Conservation (phyloP, 192 early-diverging fungal genomes). For the Obelidium mucronatum region DNA sequence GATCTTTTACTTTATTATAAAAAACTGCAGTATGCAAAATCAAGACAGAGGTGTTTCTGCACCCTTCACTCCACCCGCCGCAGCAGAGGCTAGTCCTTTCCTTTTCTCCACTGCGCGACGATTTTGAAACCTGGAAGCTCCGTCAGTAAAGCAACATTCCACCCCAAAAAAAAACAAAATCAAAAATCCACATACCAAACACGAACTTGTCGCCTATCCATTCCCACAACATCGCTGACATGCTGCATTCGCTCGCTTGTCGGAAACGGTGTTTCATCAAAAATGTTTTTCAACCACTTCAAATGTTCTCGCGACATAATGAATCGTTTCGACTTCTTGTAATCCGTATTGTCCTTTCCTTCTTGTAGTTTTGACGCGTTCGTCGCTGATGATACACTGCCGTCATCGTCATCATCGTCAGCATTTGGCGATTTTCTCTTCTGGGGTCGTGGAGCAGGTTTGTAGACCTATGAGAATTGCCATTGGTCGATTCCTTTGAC, state of each 20-base stretch:
- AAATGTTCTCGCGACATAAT: slow-evolving; percentile 34
- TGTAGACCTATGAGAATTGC: too few relatives aligned
- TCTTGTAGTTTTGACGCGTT: too few relatives aligned
- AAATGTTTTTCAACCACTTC: slow-evolving; percentile 27
- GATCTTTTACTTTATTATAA: not conserved
- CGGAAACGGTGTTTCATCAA: slow-evolving; percentile 36
- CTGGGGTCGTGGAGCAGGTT: too few relatives aligned
- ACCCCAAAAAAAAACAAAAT: not conserved
- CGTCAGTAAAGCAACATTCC: not conserved
- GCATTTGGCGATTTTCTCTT: too few relatives aligned
- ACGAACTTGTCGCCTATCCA: slow-evolving; percentile 29
- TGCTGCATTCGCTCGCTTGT: slow-evolving; percentile 16
- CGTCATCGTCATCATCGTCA: too few relatives aligned
- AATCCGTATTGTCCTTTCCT: too few relatives aligned
- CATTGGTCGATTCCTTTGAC: too few relatives aligned
- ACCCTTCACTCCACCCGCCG: not conserved
- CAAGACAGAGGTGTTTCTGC: too few relatives aligned
- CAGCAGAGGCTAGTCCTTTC: slow-evolving; percentile 9
- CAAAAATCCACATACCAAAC: slow-evolving; percentile 25
- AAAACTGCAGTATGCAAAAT: not conserved
- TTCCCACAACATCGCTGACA: slow-evolving; percentile 16
- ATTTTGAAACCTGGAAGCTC: slow-evolving; percentile 33
- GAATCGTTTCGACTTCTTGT: slow-evolving; percentile 26
- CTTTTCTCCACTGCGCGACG: slow-evolving; percentile 27
- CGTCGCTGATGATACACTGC: too few relatives aligned